Percentiles rank a stretch among this genome's conserved stretches.
Evolutionary conservation across 2,329 filamentous ascomycete genomes (phyloP).

Genomic region (Colletotrichum nymphaeae): DNA sequence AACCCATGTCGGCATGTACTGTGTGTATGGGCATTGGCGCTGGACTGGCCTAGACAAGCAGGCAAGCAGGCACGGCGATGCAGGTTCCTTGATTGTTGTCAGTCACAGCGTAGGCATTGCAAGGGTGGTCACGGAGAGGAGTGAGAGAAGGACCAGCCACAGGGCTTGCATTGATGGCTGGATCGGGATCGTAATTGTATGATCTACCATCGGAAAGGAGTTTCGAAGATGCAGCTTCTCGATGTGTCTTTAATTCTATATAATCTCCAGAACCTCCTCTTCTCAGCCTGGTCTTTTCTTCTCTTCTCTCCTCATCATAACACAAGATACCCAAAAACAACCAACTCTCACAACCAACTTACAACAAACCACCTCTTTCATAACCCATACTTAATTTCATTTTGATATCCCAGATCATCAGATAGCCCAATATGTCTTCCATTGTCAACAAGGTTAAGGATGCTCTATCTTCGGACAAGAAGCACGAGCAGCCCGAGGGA

Average conservation of each 20-base stretch:
- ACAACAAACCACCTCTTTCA: constrained; percentile 9
- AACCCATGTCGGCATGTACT: constrained; percentile 24
- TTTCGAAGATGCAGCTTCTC: constrained; percentile 9
- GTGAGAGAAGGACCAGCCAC: neutral
- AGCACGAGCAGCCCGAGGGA: constrained; percentile 40
- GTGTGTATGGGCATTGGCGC: constrained; percentile 1
- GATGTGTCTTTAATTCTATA: constrained; percentile 26
- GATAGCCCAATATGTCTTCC: constrained; percentile 61
- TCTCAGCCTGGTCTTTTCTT: neutral
- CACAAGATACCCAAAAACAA: constrained; percentile 35
- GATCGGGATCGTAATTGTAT: constrained; percentile 20
- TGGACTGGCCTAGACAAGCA: constrained; percentile 6
- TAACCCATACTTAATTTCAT: neutral
- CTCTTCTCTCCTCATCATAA: constrained; percentile 34
- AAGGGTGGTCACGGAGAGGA: neutral
- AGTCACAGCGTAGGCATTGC: constrained; percentile 12
- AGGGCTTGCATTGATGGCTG: neutral
- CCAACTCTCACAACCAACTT: constrained; percentile 6
- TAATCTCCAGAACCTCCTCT: constrained; percentile 28
- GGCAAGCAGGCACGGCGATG: neutral
- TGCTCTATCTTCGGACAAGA: constrained; percentile 58
- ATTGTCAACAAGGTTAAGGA: constrained; percentile 72
- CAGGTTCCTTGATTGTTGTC: constrained; percentile 30
- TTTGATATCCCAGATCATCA: constrained; percentile 35
- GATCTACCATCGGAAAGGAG: constrained; percentile 1